These are phyloP conservation scores for Mortierella sp. DNA, from an alignment of 371 early-diverging fungal genomes.

Conservation along the genomic window DNA sequence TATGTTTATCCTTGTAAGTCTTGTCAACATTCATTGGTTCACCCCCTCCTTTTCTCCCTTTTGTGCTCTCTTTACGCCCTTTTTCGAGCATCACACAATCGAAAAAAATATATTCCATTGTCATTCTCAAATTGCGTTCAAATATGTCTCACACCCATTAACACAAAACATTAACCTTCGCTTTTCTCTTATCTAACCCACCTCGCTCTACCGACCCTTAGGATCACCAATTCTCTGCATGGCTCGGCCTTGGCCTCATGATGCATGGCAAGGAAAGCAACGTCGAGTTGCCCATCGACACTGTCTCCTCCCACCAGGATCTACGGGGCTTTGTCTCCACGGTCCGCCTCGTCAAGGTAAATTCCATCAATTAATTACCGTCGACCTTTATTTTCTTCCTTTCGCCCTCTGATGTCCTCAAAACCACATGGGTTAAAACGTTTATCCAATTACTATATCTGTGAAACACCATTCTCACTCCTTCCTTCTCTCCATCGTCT, in stretches of 20 bases:
- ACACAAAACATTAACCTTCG: neutral
- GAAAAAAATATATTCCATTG: neutral
- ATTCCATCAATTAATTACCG: neutral
- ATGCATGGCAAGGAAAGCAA: slow-evolving; percentile 57
- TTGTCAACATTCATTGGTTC: neutral
- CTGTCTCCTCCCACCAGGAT: slow-evolving; percentile 27
- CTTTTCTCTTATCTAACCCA: neutral
- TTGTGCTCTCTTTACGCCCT: neutral
- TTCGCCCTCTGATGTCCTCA: neutral
- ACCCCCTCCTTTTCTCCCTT: neutral
- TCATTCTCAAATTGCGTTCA: neutral
- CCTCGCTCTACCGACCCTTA: slow-evolving; percentile 9
- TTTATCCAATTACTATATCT: neutral
- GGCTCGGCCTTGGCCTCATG: slow-evolving; percentile 51
- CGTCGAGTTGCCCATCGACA: slow-evolving; percentile 48
- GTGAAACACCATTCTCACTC: neutral
- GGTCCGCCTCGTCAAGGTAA: slow-evolving; percentile 57
- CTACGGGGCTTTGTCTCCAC: slow-evolving; percentile 50
- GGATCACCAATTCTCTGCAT: slow-evolving; percentile 59
- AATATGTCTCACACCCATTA: slow-evolving; percentile 2
- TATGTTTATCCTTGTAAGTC: slow-evolving; percentile 53
- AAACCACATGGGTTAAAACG: slow-evolving; percentile 4
- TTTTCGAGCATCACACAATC: neutral
- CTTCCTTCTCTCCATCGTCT: neutral
- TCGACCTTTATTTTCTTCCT: neutral